A percentile compares a stretch with the other conserved stretches of the same genome.
Conservation (phyloP, 345 rosid species). For the Luvunga scandens region DNA sequence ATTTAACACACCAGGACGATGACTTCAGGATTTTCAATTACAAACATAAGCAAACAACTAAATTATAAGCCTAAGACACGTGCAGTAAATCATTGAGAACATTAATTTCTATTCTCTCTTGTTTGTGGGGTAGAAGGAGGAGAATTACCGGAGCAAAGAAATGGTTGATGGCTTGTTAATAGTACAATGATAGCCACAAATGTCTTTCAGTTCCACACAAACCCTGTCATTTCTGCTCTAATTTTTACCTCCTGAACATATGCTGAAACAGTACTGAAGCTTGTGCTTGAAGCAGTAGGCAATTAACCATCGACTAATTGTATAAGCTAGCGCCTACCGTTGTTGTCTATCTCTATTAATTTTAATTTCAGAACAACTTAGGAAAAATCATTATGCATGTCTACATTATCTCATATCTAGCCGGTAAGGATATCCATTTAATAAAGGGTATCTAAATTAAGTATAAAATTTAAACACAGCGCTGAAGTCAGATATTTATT, state of each 20-base stretch:
- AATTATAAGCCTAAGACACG: background rate
- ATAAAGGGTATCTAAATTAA: background rate
- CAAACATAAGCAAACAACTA: constrained; percentile 7
- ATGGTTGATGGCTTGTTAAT: background rate
- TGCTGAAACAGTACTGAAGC: background rate
- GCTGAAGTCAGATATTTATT: background rate
- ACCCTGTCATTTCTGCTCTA: background rate
- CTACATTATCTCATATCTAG: too few species aligned
- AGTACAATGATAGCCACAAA: background rate
- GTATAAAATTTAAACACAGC: background rate
- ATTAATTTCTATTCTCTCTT: background rate
- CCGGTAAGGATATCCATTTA: too few species aligned
- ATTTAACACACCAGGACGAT: too few species aligned
- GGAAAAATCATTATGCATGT: too few species aligned
- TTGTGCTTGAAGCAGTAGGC: background rate
- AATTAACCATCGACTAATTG: background rate
- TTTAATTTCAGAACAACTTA: too few species aligned
- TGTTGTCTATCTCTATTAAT: background rate
- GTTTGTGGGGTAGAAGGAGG: background rate
- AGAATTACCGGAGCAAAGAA: background rate
- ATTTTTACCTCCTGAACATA: background rate
- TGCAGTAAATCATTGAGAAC: background rate
- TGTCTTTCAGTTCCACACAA: background rate
- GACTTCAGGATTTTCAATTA: background rate
- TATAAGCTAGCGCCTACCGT: background rate